Evolutionary conservation across 768 basidiomycete species (phyloP).

Genomic region (Trametes cubensis): DNA sequence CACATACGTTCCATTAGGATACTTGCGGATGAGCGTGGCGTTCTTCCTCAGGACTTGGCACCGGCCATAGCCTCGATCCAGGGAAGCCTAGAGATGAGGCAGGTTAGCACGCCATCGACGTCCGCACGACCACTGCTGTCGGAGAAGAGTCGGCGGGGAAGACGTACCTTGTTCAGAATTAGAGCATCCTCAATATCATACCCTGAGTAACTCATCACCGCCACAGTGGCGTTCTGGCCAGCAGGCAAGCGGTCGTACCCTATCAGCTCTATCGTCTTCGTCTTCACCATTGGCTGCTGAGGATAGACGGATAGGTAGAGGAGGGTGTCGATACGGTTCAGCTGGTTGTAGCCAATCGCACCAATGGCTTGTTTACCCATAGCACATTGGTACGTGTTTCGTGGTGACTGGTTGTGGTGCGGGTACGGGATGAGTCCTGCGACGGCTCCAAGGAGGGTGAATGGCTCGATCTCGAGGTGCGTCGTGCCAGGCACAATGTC

Average conservation of each 20-base stretch:
- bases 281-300: conserved; percentile 99
- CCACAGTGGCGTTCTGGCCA: conserved; percentile 97
- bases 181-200: conserved; percentile 99
- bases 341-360: conserved; percentile 96
- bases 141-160: conserved; percentile 2
- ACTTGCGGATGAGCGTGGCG: conserved; percentile 89
- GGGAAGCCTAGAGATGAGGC: conserved; percentile 68
- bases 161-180: conserved; percentile 84
- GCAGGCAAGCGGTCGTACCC: conserved; percentile 97
- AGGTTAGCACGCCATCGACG: conserved; percentile 11
- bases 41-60: conserved; percentile 98
- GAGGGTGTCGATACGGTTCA: conserved; percentile 96
- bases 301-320: conserved; percentile 98
- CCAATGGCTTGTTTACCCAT: conserved; percentile 99
- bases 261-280: conserved; percentile 95
- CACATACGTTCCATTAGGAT: conserved; percentile 95
- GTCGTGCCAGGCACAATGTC: conserved; percentile 84
- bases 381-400: conserved; percentile 99
- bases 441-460: conserved; percentile 95
- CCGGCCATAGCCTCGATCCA: conserved; percentile 96
- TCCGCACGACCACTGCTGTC: not conserved
- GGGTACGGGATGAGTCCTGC: conserved; percentile 99
- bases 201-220: conserved; percentile 98
- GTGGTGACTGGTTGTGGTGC: conserved; percentile 98
- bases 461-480: conserved; percentile 98